Base-by-base conservation (phyloP, 768 basidiomycete species). In the Stropharia rugosoannulata region DNA sequence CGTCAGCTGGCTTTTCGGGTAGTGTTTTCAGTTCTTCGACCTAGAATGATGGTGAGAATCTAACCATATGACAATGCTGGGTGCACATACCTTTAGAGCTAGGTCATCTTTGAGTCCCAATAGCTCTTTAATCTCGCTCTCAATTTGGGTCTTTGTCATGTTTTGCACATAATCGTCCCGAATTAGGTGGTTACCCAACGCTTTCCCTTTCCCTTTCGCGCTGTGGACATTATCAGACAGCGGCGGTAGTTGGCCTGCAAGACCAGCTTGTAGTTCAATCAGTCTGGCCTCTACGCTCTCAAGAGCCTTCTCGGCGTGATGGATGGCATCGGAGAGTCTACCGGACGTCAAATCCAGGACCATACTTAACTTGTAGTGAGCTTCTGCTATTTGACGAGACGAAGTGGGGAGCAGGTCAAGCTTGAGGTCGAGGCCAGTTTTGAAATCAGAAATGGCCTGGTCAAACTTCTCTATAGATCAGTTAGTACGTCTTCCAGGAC, bases 311-410 rank as follows among this genome's bases (percentile, higher is more conserved):
- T 90, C 84, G 1, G 89, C 93, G 54, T 97, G 92, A 12, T 68
- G 61, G 41, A 98, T 90, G 2, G 95, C 88, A 54, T 93, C 90
- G 12, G 85, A 78, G 5, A 95, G 83, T 10, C 89, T 82, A 3
- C 92, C 91, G 0, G 94, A 83, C 0, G 92, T 94, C 57, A 96
- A 82, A 68, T 98, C 95, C 39, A 95, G 86, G 11, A 91, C 94
- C 68, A 96, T 93, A 65, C 91, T 93, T 59, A 98, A 80, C 67
- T 95, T 95, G 68, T 94, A 97, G 69, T 97, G 93, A 5, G 88
- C 93, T 67, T 95, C 93, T 0, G 95, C 93, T 61, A 97, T 87
- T 62, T 95, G 91, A 42, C 95, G 88, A 4, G 93, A 95, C n/a
- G 90, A 90, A n/a, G 76, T 68, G 0, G 95, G 90, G 5, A 97